These are phyloP conservation scores for Geotrichum histeridarum DNA, from an alignment of 1,139 yeast species.

Conservation along the genomic window DNA sequence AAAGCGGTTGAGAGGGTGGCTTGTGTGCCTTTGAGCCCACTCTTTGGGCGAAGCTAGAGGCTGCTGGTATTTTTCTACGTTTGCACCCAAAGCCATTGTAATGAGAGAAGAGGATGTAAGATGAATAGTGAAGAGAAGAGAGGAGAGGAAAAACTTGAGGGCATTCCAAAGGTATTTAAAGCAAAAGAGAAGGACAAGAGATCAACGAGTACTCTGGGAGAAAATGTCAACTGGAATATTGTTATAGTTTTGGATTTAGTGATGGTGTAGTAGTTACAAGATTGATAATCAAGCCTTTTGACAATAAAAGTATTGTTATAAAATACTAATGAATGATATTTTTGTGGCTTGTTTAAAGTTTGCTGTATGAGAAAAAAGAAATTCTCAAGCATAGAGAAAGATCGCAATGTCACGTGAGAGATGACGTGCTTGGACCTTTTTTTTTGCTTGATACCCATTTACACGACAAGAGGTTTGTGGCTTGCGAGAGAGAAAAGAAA, in stretches of 20 bases:
- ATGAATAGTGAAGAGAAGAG: not conserved
- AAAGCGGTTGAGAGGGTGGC: constrained; percentile 3
- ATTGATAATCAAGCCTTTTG: no score
- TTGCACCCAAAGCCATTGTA: not conserved
- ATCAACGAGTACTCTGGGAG: not conserved
- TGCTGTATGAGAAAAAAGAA: no score
- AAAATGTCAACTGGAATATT: no score
- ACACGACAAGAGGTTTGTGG: no score
- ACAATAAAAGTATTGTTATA: not conserved
- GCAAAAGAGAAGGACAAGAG: not conserved
- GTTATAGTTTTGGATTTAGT: no score
- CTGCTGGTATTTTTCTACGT: constrained; percentile 4
- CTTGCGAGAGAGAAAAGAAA: no score
- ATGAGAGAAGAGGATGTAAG: no score
- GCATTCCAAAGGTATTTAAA: not conserved
- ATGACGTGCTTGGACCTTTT: constrained; percentile 4
- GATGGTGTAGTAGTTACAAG: no score
- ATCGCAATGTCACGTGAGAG: not conserved
- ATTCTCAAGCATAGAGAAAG: not conserved
- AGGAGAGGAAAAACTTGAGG: not conserved
- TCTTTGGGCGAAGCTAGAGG: constrained; percentile 6
- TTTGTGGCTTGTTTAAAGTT: constrained; percentile 2
- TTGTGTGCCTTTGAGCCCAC: constrained; percentile 3
- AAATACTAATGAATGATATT: not conserved
- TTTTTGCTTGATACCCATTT: no score